Evolutionary conservation across 805 yeast genomes (phyloP).

Genomic region (Sporopachydermia quercuum): DNA sequence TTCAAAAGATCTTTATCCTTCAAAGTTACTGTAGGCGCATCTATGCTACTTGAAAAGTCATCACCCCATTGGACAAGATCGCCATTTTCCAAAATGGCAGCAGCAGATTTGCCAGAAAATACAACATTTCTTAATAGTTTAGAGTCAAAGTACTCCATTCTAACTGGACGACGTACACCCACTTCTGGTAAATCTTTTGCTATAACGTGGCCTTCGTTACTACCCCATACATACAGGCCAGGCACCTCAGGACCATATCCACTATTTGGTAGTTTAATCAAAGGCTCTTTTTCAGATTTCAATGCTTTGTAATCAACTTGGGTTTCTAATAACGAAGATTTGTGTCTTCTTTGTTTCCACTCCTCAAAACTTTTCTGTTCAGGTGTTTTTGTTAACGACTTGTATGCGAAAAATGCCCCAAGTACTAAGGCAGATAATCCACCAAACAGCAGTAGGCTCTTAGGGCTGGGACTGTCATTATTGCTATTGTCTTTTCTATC

Average conservation of each 20-base stretch:
- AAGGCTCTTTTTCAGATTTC: not conserved
- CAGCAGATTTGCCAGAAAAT: conserved; percentile 27
- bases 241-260: conserved; percentile 28
- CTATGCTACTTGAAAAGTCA: conserved; percentile 19
- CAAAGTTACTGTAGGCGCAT: conserved; percentile 23
- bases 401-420: too few species aligned
- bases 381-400: not conserved
- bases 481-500: too few species aligned
- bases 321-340: not conserved
- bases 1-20: conserved; percentile 30
- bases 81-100: conserved; percentile 56
- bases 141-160: conserved; percentile 52
- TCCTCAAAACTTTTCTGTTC: not conserved
- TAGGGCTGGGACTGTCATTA: too few species aligned
- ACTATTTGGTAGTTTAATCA: not conserved
- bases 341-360: not conserved
- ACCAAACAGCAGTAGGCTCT: too few species aligned
- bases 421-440: too few species aligned
- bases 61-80: conserved; percentile 61
- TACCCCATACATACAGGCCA: conserved; percentile 55
- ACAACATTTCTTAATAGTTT: conserved; percentile 41
- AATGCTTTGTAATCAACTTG: not conserved
- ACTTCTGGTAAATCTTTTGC: conserved; percentile 9
- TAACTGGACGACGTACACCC: conserved; percentile 34
- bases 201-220: conserved; percentile 26